A percentile compares a stretch with the other conserved stretches of the same genome.
These are phyloP conservation scores for Yamadazyma diospyri DNA, from an alignment of 1,139 yeast genomes.

Conservation along the genomic window DNA sequence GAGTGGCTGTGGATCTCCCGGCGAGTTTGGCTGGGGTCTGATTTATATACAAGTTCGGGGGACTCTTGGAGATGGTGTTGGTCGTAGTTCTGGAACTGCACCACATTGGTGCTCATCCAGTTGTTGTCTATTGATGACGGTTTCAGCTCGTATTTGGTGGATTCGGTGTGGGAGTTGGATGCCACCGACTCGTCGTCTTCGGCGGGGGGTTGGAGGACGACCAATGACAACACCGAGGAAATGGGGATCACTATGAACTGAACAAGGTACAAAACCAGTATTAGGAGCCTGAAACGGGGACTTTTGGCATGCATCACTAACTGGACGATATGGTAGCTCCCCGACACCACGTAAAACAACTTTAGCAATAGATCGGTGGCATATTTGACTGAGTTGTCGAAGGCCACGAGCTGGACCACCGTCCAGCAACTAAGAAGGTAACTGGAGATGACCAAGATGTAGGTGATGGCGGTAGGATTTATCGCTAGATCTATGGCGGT, in stretches of 20 bases:
- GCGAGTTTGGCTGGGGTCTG: background rate
- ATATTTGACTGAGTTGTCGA: conserved; percentile 5
- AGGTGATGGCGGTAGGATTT: background rate
- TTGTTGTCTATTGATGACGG: conserved; percentile 9
- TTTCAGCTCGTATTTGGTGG: conserved; percentile 4
- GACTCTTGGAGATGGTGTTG: background rate
- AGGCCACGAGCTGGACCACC: conserved; percentile 9
- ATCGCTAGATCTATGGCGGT: background rate
- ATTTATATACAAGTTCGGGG: background rate
- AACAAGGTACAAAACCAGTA: conserved; percentile 4
- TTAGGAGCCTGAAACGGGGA: background rate
- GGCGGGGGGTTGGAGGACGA: background rate
- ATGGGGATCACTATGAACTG: conserved; percentile 3
- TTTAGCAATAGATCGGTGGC: conserved; percentile 6
- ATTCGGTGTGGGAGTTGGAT: conserved; percentile 1
- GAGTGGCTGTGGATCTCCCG: conserved; percentile 6
- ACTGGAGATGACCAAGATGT: conserved; percentile 5
- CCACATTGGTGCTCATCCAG: conserved; percentile 14
- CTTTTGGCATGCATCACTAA: background rate
- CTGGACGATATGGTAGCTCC: conserved; percentile 2
- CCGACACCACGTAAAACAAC: conserved; percentile 5
- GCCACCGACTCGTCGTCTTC: conserved; percentile 5
- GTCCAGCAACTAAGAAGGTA: conserved; percentile 12
- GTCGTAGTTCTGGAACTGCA: conserved; percentile 2
- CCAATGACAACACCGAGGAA: background rate